Conservation (phyloP, 768 basidiomycete species). For the Boletus rubroflammeus region DNA sequence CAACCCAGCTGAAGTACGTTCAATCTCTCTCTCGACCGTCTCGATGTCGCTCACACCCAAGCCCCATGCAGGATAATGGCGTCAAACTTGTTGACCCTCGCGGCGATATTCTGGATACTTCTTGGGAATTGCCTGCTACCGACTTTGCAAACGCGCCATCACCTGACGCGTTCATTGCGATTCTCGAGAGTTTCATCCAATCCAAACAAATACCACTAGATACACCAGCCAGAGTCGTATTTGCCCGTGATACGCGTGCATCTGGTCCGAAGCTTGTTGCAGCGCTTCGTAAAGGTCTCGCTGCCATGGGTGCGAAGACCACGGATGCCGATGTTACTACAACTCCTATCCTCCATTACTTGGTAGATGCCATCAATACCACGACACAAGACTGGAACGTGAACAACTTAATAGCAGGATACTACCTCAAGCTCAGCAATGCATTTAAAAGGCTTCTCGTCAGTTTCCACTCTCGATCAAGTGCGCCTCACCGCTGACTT, state of each 20-base stretch:
- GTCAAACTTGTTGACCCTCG: constrained; percentile 97
- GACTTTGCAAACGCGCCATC: constrained; percentile 77
- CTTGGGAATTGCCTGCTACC: constrained; percentile 92
- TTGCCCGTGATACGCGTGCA: constrained; percentile 90
- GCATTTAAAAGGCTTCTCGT: constrained; percentile 90
- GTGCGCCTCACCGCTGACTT: constrained; percentile 4
- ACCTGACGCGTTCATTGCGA: constrained; percentile 66
- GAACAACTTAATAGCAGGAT: constrained; percentile 75
- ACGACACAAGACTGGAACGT: constrained; percentile 78
- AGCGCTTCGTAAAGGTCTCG: constrained; percentile 80
- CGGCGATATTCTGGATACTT: constrained; percentile 93
- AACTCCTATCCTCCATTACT: constrained; percentile 93
- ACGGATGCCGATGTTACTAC: constrained; percentile 84
- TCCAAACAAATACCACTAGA: constrained; percentile 71
- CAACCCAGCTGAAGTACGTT: constrained; percentile 89
- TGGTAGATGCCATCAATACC: constrained; percentile 87
- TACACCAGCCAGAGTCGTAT: constrained; percentile 79
- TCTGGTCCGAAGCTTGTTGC: constrained; percentile 74
- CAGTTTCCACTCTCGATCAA: constrained; percentile 31
- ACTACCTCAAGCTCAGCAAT: constrained; percentile 72
- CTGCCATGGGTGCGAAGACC: constrained; percentile 61
- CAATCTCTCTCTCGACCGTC: not conserved
- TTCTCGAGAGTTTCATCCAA: constrained; percentile 59
- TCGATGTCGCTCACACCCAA: not conserved
- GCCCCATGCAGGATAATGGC: constrained; percentile 78